phyloP scores from a whole-genome alignment of 2,329 filamentous ascomycete species.

The Waltergamsia citrina region DNA sequence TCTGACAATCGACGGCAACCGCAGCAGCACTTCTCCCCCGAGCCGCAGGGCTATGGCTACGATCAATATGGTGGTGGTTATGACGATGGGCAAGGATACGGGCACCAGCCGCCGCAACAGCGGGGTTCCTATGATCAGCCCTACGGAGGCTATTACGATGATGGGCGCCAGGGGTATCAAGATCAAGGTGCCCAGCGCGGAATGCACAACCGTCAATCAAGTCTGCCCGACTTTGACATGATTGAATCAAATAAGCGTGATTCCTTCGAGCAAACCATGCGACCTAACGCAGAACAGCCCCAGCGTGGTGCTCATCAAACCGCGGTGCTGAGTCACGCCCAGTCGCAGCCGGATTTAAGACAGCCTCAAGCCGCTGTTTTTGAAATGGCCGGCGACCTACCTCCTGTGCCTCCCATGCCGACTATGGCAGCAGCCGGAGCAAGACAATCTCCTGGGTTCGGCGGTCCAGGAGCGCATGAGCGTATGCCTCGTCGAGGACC shows the following conservation, averaged over 20 bases:
- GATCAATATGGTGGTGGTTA: constrained; percentile 20
- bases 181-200: neutral
- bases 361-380: constrained; percentile 60
- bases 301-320: constrained; percentile 40
- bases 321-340: constrained; percentile 47
- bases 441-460: constrained; percentile 4
- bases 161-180: constrained; percentile 2
- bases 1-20: constrained; percentile 37
- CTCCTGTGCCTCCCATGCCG: constrained; percentile 42
- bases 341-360: constrained; percentile 58
- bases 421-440: constrained; percentile 7
- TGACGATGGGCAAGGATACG: constrained; percentile 21
- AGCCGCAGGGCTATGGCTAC: constrained; percentile 1
- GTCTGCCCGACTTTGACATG: constrained; percentile 34
- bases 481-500: constrained; percentile 18
- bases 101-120: constrained; percentile 12
- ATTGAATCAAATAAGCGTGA: constrained; percentile 21
- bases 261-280: constrained; percentile 40
- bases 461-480: constrained; percentile 7
- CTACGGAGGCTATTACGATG: constrained; percentile 2
- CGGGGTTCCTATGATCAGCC: neutral
- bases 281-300: constrained; percentile 25
- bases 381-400: constrained; percentile 59
- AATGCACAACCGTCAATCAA: constrained; percentile 7
- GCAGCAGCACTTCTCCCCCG: constrained; percentile 20